phyloP scores from a whole-genome alignment of 495 filamentous ascomycete species.

The Penicillium arizonense region DNA sequence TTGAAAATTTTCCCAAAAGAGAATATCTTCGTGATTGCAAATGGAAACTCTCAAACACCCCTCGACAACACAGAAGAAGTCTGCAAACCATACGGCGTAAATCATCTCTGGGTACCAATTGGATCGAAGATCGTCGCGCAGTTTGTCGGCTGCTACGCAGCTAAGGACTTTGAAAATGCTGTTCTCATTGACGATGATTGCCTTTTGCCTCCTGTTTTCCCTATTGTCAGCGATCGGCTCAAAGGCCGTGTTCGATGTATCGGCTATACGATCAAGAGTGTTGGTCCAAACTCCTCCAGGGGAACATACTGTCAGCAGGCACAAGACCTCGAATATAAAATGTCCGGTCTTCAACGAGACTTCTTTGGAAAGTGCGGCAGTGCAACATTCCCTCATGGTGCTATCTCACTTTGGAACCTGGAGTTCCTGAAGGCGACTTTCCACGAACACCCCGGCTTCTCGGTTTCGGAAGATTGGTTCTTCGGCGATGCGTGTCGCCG shows the following conservation, averaged over 20 bases:
- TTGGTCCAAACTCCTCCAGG: slow-evolving; percentile 27
- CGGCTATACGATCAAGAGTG: slow-evolving; percentile 46
- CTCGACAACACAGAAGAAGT: slow-evolving; percentile 46
- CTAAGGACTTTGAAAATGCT: slow-evolving; percentile 38
- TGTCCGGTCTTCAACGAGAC: slow-evolving; percentile 37
- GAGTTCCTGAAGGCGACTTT: slow-evolving; percentile 41
- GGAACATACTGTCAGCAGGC: slow-evolving; percentile 43
- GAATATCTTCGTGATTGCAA: slow-evolving; percentile 48
- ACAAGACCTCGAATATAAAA: slow-evolving; percentile 49
- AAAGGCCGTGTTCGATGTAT: slow-evolving; percentile 35
- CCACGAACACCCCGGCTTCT: slow-evolving; percentile 43
- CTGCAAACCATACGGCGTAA: slow-evolving; percentile 39
- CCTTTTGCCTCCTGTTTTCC: slow-evolving; percentile 41
- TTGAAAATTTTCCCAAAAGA: slow-evolving; percentile 43
- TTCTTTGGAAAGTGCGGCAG: slow-evolving; percentile 40
- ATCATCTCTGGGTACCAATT: slow-evolving; percentile 39
- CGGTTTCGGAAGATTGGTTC: slow-evolving; percentile 48
- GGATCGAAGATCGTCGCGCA: slow-evolving; percentile 46
- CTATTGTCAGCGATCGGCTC: slow-evolving; percentile 40
- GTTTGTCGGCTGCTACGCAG: slow-evolving; percentile 45
- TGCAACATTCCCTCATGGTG: slow-evolving; percentile 44
- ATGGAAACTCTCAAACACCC: slow-evolving; percentile 39
- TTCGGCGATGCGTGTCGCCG: slow-evolving; percentile 43
- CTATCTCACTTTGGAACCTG: slow-evolving; percentile 45
- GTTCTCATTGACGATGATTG: slow-evolving; percentile 51